Conservation (phyloP, 805 yeast genomes). For the Candida verbasci region DNA sequence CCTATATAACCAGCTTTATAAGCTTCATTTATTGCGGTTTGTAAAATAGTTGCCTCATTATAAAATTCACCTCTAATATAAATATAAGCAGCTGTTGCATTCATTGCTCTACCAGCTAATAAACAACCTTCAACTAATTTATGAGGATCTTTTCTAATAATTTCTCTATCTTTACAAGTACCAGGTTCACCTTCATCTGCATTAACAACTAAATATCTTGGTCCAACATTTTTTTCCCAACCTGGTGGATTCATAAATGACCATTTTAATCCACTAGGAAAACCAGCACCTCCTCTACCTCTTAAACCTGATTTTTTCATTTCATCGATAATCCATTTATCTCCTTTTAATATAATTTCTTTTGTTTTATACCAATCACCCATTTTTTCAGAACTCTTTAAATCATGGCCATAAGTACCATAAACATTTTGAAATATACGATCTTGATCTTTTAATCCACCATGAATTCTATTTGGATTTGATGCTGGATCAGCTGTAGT, state of each 20-base stretch:
- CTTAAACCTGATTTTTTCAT: conserved; percentile 80
- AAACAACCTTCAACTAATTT: conserved; percentile 90
- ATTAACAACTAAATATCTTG: conserved; percentile 82
- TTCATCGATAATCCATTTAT: conserved; percentile 86
- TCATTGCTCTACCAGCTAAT: conserved; percentile 87
- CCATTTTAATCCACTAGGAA: conserved; percentile 90
- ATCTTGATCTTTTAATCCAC: conserved; percentile 78
- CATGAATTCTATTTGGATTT: conserved; percentile 53
- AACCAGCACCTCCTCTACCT: conserved; percentile 94
- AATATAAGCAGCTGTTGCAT: conserved; percentile 88
- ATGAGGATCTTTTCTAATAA: conserved; percentile 87
- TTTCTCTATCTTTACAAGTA: conserved; percentile 89
- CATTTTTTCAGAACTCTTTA: conserved; percentile 69
- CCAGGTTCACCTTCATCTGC: conserved; percentile 97
- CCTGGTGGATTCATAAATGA: conserved; percentile 95
- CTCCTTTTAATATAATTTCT: conserved; percentile 78
- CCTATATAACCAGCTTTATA: conserved; percentile 78
- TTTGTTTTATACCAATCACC: conserved; percentile 94
- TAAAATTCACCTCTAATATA: conserved; percentile 89
- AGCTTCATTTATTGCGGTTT: conserved; percentile 83
- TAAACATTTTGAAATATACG: conserved; percentile 84
- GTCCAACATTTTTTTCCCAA: conserved; percentile 89
- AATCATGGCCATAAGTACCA: conserved; percentile 68
- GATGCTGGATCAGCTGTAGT: conserved; percentile 45
- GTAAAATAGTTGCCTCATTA: conserved; percentile 71